Conservation (phyloP, 495 filamentous ascomycete genomes). For the Trichoderma asperelloides region DNA sequence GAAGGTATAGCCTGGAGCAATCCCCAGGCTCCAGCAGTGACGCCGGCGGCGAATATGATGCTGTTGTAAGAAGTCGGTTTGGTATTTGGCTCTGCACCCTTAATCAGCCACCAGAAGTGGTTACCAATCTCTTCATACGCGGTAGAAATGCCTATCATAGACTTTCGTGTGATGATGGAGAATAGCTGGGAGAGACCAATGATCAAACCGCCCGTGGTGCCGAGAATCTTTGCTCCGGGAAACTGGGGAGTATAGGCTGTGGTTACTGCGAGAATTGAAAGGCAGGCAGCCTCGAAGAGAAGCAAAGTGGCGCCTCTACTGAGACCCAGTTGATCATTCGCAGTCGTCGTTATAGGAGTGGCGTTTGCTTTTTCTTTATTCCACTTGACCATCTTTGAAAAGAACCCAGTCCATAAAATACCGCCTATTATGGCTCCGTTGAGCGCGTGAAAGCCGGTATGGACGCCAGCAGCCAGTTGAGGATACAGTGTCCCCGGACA, state of each 20-base stretch:
- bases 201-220: constrained; percentile 36
- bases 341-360: constrained; percentile 16
- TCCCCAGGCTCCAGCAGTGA: constrained; percentile 31
- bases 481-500: constrained; percentile 49
- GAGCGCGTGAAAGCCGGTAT: constrained; percentile 33
- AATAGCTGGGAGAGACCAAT: constrained; percentile 41
- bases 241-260: constrained; percentile 19
- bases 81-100: constrained; percentile 14
- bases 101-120: constrained; percentile 30
- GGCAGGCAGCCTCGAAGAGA: constrained; percentile 23
- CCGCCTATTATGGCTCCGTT: constrained; percentile 36
- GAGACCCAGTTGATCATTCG: constrained; percentile 27
- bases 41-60: constrained; percentile 36
- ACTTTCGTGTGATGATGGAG: constrained; percentile 31
- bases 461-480: constrained; percentile 41
- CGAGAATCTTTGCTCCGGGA: constrained; percentile 26
- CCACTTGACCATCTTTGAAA: constrained; percentile 16
- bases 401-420: constrained; percentile 27
- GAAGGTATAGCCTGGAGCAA: constrained; percentile 22
- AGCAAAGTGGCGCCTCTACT: constrained; percentile 16
- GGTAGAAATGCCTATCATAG: constrained; percentile 42
- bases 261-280: constrained; percentile 21
- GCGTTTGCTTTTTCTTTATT: constrained; percentile 11
- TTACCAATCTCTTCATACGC: constrained; percentile 44
- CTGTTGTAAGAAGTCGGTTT: constrained; percentile 23